A percentile compares a stretch with the other conserved stretches of the same genome.
phyloP scores from a whole-genome alignment of 106 monocot species.

The Apostasia ramifera region DNA sequence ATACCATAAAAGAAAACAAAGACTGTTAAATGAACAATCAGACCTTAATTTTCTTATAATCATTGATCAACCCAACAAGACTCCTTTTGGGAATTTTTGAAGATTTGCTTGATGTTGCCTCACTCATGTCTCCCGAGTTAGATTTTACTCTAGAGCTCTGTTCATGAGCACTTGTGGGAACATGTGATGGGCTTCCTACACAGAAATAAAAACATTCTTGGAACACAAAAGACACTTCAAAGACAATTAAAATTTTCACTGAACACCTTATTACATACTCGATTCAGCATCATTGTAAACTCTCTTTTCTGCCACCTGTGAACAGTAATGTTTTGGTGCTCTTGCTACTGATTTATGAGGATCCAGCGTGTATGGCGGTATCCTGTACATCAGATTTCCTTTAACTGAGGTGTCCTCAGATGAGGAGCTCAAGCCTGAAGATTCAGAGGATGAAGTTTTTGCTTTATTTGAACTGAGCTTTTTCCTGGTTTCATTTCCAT shows the following conservation, averaged over 20 bases:
- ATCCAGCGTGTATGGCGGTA: constrained; percentile 65
- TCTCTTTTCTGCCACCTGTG: constrained; percentile 26
- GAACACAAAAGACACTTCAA: constrained; percentile 1
- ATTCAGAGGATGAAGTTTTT: constrained; percentile 19
- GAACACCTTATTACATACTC: constrained; percentile 23
- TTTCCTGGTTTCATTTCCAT: constrained; percentile 10
- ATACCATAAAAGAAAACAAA: no score
- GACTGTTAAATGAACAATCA: neutral
- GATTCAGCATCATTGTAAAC: constrained; percentile 21
- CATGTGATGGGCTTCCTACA: constrained; percentile 7
- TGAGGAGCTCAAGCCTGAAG: constrained; percentile 7
- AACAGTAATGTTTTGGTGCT: constrained; percentile 23
- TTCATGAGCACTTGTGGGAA: constrained; percentile 2
- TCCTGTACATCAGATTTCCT: constrained; percentile 44
- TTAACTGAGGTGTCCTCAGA: constrained; percentile 31
- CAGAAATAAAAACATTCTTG: neutral
- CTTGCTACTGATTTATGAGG: constrained; percentile 33
- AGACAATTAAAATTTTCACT: neutral
- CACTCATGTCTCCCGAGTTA: neutral
- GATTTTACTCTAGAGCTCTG: constrained; percentile 8
- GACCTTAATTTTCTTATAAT: constrained; percentile 17
- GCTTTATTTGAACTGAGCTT: constrained; percentile 14
- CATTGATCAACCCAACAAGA: constrained; percentile 8
- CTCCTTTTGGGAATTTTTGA: constrained; percentile 11
- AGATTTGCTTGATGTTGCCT: constrained; percentile 7